phyloP scores from a whole-genome alignment of 768 basidiomycete genomes.

The Suillus bovinus region DNA sequence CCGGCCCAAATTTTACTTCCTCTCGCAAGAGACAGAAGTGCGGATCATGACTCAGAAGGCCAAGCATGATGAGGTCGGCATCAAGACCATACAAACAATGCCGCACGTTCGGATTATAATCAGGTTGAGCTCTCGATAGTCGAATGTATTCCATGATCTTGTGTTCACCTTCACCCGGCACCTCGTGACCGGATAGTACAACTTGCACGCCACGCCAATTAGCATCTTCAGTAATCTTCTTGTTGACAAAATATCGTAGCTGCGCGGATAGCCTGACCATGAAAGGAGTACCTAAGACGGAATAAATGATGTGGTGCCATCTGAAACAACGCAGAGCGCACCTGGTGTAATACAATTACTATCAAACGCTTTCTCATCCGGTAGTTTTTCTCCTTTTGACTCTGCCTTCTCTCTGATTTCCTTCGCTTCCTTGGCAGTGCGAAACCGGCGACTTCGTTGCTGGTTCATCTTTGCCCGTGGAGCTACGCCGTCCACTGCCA shows the following conservation, averaged over 20 bases:
- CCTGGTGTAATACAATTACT: conserved; percentile 99
- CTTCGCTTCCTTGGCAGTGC: conserved; percentile 90
- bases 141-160: conserved; percentile 99
- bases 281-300: conserved; percentile 77
- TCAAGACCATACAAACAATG: conserved; percentile 99
- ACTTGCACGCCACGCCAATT: conserved; percentile 93
- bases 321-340: conserved; percentile 34
- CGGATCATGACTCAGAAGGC: conserved; percentile 94
- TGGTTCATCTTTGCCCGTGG: conserved; percentile 99
- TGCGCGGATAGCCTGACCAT: conserved; percentile 93
- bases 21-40: conserved; percentile 97
- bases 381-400: conserved; percentile 86
- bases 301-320: conserved; percentile 6
- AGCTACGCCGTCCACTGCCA: conserved; percentile 98
- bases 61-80: conserved; percentile 98
- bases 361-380: conserved; percentile 95
- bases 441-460: conserved; percentile 89
- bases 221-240: conserved; percentile 96
- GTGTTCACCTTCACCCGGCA: conserved; percentile 99
- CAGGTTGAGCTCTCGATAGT: conserved; percentile 88
- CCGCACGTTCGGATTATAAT: conserved; percentile 94
- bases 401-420: conserved; percentile 87
- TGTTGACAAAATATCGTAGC: conserved; percentile 94
- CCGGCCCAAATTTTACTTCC: conserved; percentile 96
- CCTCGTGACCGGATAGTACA: conserved; percentile 95